These are phyloP conservation scores for Kodamaea arcana DNA, from an alignment of 1,139 yeast genomes.

Conservation along the genomic window DNA sequence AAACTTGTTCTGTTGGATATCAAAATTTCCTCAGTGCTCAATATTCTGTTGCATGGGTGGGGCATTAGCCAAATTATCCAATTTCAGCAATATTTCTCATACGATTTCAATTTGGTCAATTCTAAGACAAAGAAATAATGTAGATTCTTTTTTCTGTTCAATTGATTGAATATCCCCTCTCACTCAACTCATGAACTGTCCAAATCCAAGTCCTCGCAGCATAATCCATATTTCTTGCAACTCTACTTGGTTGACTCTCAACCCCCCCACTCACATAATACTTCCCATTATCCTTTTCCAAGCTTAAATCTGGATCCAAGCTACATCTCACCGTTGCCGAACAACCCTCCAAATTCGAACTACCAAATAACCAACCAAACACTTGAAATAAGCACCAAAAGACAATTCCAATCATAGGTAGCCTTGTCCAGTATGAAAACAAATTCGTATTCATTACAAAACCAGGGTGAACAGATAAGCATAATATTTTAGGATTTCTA, in stretches of 20 bases:
- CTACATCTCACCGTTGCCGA: conserved; percentile 64
- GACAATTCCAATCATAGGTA: conserved; percentile 70
- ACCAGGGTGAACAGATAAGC: conserved; percentile 80
- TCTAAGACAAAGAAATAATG: background rate
- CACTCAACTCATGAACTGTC: conserved; percentile 62
- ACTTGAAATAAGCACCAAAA: conserved; percentile 68
- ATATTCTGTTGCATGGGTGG: too few species aligned
- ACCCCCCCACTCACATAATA: conserved; percentile 61
- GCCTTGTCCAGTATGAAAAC: conserved; percentile 69
- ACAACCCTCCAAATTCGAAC: conserved; percentile 68
- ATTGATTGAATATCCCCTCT: conserved; percentile 39
- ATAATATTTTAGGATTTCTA: conserved; percentile 61
- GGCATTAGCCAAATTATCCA: too few species aligned
- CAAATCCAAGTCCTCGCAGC: conserved; percentile 81
- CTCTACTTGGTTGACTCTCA: conserved; percentile 49
- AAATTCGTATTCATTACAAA: conserved; percentile 75
- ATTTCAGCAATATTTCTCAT: too few species aligned
- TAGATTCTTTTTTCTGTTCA: background rate
- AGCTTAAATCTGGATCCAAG: conserved; percentile 47
- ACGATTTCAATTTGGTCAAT: too few species aligned
- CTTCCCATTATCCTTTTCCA: conserved; percentile 62
- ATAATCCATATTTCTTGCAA: conserved; percentile 57
- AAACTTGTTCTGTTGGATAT: too few species aligned
- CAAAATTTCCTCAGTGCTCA: too few species aligned
- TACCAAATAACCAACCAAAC: conserved; percentile 67